These are phyloP conservation scores for Penicillium turbatum DNA, from an alignment of 495 filamentous ascomycete genomes.

Conservation along the genomic window DNA sequence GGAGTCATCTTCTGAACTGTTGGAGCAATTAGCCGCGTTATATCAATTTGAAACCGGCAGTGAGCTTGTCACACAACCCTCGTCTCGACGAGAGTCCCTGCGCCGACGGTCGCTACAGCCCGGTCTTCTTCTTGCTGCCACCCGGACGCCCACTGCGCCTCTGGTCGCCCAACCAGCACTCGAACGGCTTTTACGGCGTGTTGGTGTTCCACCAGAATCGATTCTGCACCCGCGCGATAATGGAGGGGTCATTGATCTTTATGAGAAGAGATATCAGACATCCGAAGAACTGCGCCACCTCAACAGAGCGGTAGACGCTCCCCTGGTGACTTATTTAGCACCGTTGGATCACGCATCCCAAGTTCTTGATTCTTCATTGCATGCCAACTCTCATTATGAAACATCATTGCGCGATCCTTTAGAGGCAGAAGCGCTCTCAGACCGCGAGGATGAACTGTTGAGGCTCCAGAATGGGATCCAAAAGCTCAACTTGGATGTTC, in stretches of 20 bases:
- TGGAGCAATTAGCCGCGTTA: constrained; percentile 31
- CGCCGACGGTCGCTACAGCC: constrained; percentile 28
- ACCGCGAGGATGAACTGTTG: constrained; percentile 29
- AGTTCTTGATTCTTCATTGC: constrained; percentile 32
- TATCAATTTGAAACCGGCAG: constrained; percentile 33
- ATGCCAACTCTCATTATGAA: constrained; percentile 29
- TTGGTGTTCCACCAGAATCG: constrained; percentile 34
- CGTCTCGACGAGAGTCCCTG: constrained; percentile 31
- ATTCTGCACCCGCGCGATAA: constrained; percentile 25
- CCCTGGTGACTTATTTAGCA: constrained; percentile 26
- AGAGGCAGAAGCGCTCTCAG: constrained; percentile 25
- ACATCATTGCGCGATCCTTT: constrained; percentile 26
- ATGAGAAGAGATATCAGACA: constrained; percentile 31
- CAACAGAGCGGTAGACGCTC: constrained; percentile 29
- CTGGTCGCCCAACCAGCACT: constrained; percentile 27
- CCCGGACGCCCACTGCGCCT: constrained; percentile 13
- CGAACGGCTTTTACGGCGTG: constrained; percentile 35
- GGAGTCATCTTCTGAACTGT: constrained; percentile 36
- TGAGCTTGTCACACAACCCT: constrained; percentile 18
- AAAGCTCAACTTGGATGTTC: constrained; percentile 31
- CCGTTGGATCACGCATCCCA: constrained; percentile 31
- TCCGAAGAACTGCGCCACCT: constrained; percentile 25
- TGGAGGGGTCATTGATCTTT: constrained; percentile 19
- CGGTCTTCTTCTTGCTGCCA: constrained; percentile 7
- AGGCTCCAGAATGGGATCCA: constrained; percentile 34